Base-by-base conservation (phyloP, 2,329 filamentous ascomycete genomes). In the Teratosphaeria epicoccoides region DNA sequence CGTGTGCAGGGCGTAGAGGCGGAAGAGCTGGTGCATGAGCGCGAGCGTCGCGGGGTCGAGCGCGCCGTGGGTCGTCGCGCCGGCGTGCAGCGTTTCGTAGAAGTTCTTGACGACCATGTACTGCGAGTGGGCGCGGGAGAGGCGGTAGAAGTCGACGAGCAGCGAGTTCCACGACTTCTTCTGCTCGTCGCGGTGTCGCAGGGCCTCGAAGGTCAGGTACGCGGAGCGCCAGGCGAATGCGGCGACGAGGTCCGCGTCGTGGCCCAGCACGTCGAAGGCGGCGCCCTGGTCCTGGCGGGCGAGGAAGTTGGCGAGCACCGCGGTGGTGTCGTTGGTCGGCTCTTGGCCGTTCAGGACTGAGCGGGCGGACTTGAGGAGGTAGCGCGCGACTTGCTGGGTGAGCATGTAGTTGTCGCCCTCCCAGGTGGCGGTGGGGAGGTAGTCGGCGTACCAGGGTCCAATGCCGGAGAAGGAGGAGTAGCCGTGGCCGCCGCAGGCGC, bases 401-500 rank as follows among this genome's bases (percentile, higher is more conserved):
- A 89, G 73, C 85, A 89, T 88, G 72, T 86, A 88, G 73, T 87
- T 88, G 71, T 88, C 85, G 44, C 85, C 85, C 66, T 88, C 85
- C 82, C 83, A 87, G 9, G 84, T 87, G 3, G 74, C 71, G 0
- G 79, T 85, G 14, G 86, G 84, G 1, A 88, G 74, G 64, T 88
- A 88, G 66, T 89, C 85, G 24, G 84, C 76, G 61, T 88, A 89
- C 77, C 80, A 86, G 17, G 78, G 71, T 1, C 84, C 85, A 59
- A 90, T 87, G n/a, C 86, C 86, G 50, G 81, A 81, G 71, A 88
- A 87, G 61, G 77, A 81, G 50, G 77, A 82, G 73, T 88, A 89
- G 46, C 85, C 85, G 65, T 89, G 86, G 5, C 86, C 85, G 66
- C 85, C 85, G 57, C 84, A 88, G 24, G 85, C 85, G 58, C 85